Base-by-base conservation (phyloP, 495 filamentous ascomycete genomes). In the Neurospora tetrasperma region DNA sequence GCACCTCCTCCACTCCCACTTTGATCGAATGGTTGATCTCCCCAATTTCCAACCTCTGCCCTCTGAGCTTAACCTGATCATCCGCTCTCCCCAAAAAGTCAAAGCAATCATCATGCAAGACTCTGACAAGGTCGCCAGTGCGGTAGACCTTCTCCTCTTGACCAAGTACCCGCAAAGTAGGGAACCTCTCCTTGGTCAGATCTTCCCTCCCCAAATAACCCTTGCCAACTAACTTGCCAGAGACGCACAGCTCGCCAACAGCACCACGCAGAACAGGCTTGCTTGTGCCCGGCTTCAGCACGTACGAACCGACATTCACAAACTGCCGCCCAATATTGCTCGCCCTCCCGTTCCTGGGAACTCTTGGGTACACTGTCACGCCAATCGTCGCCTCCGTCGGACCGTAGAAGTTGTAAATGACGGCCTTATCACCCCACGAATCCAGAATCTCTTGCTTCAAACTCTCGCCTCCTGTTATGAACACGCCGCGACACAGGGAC, bases 341-440 rank as follows among this genome's bases (percentile, higher is more conserved):
- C 2, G 93, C 84, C 70, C 91, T 92, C 9, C 92, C 93, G 69
- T 89, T 89, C 27, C 80, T 75, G 1, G 89, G 89, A 43, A 97
- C 91, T 43, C 90, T 86, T 11, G 90, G 88, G 73, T 90, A 94
- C 80, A 94, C 93, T 0, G 91, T 93, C 59, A 91, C 90, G 5
- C 94, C 94, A 75, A 98, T 97, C 0, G 94, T 97, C 0, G 91
- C 89, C 78, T 98, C 94, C 0, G 94, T 97, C 2, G 94, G 94
- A 6, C 94, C 94, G 71, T 89, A 90, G 35, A 89, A 90, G 75
- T 94, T 94, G 80, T 92, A 90, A n/a, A 94, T 90, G 27, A 88
- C 88, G 11, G 82, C 80, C 46, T 84, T 79, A 4, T 84, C 82
- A 5, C 91, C 91, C 91, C 91, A 94, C 5, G 79, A 84, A 71